These are phyloP conservation scores for Trametes cingulata DNA, from an alignment of 768 basidiomycete genomes.

Conservation along the genomic window DNA sequence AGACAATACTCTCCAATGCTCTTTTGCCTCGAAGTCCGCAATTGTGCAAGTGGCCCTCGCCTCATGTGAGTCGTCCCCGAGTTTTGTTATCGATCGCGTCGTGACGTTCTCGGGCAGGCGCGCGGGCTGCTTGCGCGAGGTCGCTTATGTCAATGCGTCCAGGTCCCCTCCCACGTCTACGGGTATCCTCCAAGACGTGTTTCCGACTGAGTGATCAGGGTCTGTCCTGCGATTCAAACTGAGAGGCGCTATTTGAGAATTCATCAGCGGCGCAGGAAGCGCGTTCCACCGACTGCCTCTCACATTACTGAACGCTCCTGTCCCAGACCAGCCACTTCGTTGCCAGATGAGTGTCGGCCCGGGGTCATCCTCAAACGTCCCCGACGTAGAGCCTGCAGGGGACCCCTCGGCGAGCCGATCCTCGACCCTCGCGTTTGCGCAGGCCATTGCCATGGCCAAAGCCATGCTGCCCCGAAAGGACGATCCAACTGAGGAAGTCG, in stretches of 20 bases:
- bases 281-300: not conserved
- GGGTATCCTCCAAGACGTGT: not conserved
- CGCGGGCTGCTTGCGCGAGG: no score
- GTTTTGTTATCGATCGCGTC: not conserved
- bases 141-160: not conserved
- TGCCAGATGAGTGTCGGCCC: constrained; percentile 10
- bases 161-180: not conserved
- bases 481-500: constrained; percentile 1
- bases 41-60: no score
- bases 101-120: not conserved
- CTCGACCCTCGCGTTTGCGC: not conserved
- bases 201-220: not conserved
- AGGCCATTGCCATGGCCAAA: not conserved
- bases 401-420: constrained; percentile 11
- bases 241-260: constrained; percentile 7
- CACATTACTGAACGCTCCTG: constrained; percentile 6
- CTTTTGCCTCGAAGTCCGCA: no score
- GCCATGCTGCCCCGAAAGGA: constrained; percentile 1
- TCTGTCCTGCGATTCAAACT: constrained; percentile 1
- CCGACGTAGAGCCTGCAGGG: not conserved
- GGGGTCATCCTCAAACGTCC: not conserved
- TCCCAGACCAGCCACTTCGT: not conserved
- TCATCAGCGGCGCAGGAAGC: not conserved
- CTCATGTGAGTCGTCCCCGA: not conserved
- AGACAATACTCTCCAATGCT: not conserved